These are phyloP conservation scores for Thelephora aurantiotincta DNA, from an alignment of 768 basidiomycete genomes.

Conservation along the genomic window DNA sequence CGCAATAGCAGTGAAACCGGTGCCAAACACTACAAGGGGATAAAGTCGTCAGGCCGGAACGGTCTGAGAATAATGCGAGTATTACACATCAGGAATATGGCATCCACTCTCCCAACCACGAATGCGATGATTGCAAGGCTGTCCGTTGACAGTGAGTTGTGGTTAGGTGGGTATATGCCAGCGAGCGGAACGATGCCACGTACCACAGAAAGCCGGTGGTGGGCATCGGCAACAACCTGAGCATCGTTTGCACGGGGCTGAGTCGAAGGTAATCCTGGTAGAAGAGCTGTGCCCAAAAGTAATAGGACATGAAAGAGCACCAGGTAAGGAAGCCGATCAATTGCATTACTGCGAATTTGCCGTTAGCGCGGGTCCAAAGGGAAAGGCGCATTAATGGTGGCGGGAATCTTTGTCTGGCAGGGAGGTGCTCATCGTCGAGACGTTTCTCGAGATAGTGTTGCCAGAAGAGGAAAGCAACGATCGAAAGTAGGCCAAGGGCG, in stretches of 20 bases:
- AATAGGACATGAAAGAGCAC: conserved; percentile 41
- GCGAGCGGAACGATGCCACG: background rate
- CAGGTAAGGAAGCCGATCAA: conserved; percentile 50
- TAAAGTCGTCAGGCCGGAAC: background rate
- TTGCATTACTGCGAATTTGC: conserved; percentile 48
- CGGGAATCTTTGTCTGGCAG: conserved; percentile 14
- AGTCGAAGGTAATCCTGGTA: conserved; percentile 52
- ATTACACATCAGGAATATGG: conserved; percentile 48
- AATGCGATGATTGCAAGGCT: conserved; percentile 47
- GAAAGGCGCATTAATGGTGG: conserved; percentile 54
- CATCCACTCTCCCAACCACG: conserved; percentile 37
- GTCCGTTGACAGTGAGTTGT: too few species aligned
- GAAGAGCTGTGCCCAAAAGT: conserved; percentile 49
- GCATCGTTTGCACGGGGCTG: conserved; percentile 43
- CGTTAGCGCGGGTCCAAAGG: conserved; percentile 48
- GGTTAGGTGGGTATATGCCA: background rate
- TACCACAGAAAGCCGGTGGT: conserved; percentile 43
- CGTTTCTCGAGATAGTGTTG: conserved; percentile 41
- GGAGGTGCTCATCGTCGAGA: conserved; percentile 2
- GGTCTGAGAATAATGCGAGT: conserved; percentile 1
- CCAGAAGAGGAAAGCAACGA: conserved; percentile 49
- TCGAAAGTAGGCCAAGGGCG: conserved; percentile 41
- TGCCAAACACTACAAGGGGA: conserved; percentile 31
- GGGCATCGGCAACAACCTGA: conserved; percentile 60
- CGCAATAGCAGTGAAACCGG: conserved; percentile 40